phyloP scores from a whole-genome alignment of 495 filamentous ascomycete genomes.

The Trichocladium uniseriatum region DNA sequence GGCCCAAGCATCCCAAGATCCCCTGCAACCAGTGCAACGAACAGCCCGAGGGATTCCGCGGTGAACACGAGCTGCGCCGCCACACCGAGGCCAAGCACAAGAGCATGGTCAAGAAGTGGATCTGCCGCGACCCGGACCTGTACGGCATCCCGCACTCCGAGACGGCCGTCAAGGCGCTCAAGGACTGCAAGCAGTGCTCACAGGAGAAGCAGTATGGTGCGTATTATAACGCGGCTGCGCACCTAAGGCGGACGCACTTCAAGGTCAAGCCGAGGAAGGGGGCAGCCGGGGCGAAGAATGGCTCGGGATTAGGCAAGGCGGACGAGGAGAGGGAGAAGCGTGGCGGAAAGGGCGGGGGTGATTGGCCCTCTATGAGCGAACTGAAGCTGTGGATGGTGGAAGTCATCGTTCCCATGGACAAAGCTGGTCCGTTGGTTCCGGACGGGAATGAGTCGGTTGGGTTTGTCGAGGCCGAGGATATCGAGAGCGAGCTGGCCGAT shows the following conservation, averaged over 20 bases:
- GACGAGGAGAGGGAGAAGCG: slow-evolving; percentile 49
- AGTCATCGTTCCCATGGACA: slow-evolving; percentile 40
- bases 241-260: slow-evolving; percentile 86
- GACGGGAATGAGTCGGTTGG: slow-evolving; percentile 24
- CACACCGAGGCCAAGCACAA: slow-evolving; percentile 78
- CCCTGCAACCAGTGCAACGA: slow-evolving; percentile 65
- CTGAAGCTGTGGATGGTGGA: slow-evolving; percentile 79
- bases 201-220: slow-evolving; percentile 73
- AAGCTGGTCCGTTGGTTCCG: slow-evolving; percentile 14
- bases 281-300: slow-evolving; percentile 25
- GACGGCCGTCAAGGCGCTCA: slow-evolving; percentile 52
- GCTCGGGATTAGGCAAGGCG: slow-evolving; percentile 21
- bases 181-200: slow-evolving; percentile 81
- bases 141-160: slow-evolving; percentile 30
- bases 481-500: slow-evolving; percentile 19
- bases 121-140: slow-evolving; percentile 46
- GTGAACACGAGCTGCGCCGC: slow-evolving; percentile 84
- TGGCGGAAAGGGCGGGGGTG: slow-evolving; percentile 76
- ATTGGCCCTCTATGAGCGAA: slow-evolving; percentile 70
- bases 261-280: slow-evolving; percentile 38
- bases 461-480: slow-evolving; percentile 26
- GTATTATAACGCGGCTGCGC: slow-evolving; percentile 94
- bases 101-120: slow-evolving; percentile 63
- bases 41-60: slow-evolving; percentile 79
- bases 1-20: slow-evolving; percentile 68